A percentile compares a stretch with the other conserved stretches of the same genome.
Evolutionary conservation across 1,139 yeast species (phyloP).

Genomic region (Magnusiomyces clavatus): DNA sequence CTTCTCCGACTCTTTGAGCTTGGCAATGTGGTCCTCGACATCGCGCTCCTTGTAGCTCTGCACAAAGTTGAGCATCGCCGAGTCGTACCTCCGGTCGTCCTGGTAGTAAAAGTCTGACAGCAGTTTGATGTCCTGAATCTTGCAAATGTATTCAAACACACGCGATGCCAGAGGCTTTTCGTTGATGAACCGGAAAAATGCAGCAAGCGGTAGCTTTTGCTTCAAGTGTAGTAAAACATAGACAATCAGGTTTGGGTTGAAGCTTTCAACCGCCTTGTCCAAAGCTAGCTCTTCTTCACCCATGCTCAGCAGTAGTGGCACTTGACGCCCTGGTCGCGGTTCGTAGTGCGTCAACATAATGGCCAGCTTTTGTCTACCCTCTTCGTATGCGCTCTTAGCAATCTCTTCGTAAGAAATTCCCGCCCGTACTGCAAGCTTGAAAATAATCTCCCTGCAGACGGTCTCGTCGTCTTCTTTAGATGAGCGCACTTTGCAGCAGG

Average conservation of each 20-base stretch:
- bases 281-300: constrained; percentile 70
- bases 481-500: constrained; percentile 57
- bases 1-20: constrained; percentile 24
- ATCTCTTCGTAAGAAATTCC: constrained; percentile 55
- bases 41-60: constrained; percentile 22
- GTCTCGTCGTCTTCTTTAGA: constrained; percentile 54
- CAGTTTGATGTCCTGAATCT: constrained; percentile 27
- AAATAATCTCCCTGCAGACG: constrained; percentile 44
- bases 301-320: constrained; percentile 58
- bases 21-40: constrained; percentile 18
- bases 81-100: constrained; percentile 45
- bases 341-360: constrained; percentile 60
- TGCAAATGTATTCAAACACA: constrained; percentile 38
- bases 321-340: constrained; percentile 53
- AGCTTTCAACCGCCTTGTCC: constrained; percentile 57
- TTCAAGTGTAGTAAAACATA: constrained; percentile 51
- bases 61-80: constrained; percentile 37
- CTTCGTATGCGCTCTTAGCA: constrained; percentile 67
- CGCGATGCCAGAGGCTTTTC: constrained; percentile 38
- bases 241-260: constrained; percentile 56
- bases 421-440: constrained; percentile 35
- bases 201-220: constrained; percentile 42
- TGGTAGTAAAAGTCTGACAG: constrained; percentile 52
- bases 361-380: constrained; percentile 70
- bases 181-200: constrained; percentile 47